phyloP scores from a whole-genome alignment of 2,329 filamentous ascomycete genomes.

The Penicillium sp. region DNA sequence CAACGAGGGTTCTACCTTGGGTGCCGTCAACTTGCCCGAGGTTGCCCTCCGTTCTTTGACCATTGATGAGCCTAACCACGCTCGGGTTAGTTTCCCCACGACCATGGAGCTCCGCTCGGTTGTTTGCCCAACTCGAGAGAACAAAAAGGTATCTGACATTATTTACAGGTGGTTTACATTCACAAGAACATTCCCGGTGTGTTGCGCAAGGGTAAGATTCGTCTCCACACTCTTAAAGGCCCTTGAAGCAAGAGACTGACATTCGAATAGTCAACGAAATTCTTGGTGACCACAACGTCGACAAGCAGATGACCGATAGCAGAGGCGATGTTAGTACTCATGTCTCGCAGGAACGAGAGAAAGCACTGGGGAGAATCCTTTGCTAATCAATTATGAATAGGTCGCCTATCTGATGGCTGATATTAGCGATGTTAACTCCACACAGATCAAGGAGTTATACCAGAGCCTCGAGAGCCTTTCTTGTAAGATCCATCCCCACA shows the following conservation, averaged over 20 bases:
- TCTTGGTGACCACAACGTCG: conserved; percentile 92
- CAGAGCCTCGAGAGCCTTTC: conserved; percentile 78
- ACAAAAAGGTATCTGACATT: conserved; percentile 2
- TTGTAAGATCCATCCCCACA: conserved; percentile 60
- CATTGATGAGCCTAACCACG: conserved; percentile 84
- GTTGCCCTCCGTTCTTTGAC: conserved; percentile 87
- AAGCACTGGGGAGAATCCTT: background rate
- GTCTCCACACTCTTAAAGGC: background rate
- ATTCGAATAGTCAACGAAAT: conserved; percentile 78
- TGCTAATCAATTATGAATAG: conserved; percentile 43
- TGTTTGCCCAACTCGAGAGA: background rate
- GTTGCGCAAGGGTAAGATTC: conserved; percentile 69
- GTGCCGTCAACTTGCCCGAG: conserved; percentile 96
- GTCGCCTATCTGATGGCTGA: conserved; percentile 97
- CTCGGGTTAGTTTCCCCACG: conserved; percentile 62
- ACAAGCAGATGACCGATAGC: conserved; percentile 98
- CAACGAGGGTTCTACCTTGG: conserved; percentile 88
- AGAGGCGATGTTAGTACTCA: conserved; percentile 72
- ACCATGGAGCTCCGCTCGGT: background rate
- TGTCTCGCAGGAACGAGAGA: background rate
- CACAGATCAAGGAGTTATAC: conserved; percentile 83
- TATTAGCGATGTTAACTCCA: conserved; percentile 80
- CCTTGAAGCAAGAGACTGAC: conserved; percentile 6
- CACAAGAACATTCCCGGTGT: conserved; percentile 97
- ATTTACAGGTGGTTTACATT: conserved; percentile 78